phyloP scores from a whole-genome alignment of 768 basidiomycete species.

The Grammothele lineata region DNA sequence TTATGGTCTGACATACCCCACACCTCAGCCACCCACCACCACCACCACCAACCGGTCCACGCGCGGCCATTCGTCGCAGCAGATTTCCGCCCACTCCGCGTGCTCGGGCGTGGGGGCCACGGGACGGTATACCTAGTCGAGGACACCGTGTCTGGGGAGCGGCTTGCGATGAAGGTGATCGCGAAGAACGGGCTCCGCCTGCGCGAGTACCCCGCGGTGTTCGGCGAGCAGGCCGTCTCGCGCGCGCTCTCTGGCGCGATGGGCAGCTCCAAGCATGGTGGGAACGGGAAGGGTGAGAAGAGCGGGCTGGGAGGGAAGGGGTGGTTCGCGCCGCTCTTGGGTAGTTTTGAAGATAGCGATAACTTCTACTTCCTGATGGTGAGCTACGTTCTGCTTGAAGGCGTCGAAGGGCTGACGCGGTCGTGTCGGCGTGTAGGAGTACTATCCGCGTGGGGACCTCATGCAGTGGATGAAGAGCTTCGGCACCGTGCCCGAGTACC shows the following conservation, averaged over 20 bases:
- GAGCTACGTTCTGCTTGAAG: neutral
- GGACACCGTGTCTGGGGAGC: constrained; percentile 14
- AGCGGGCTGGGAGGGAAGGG: neutral
- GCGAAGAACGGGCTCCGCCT: constrained; percentile 16
- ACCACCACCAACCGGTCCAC: neutral
- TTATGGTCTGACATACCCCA: too few relatives aligned
- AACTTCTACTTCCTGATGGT: constrained; percentile 21
- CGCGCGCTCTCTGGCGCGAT: neutral
- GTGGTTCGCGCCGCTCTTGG: constrained; percentile 9
- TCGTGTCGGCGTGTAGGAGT: constrained; percentile 3
- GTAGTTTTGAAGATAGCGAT: constrained; percentile 19
- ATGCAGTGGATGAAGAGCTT: constrained; percentile 7
- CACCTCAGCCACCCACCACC: neutral
- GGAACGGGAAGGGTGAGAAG: too few relatives aligned
- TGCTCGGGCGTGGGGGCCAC: constrained; percentile 20
- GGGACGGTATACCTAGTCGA: constrained; percentile 23
- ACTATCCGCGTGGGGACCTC: constrained; percentile 11
- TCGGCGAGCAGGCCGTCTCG: constrained; percentile 16
- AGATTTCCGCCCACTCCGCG: constrained; percentile 19
- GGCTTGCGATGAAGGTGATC: constrained; percentile 21
- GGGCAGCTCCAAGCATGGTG: too few relatives aligned
- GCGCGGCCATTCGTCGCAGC: neutral
- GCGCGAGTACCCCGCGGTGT: constrained; percentile 11
- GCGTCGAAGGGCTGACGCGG: neutral
- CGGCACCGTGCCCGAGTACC: constrained; percentile 6